Percentiles rank a stretch among this genome's conserved stretches.
These are phyloP conservation scores for Ophioceras dolichostomum DNA, from an alignment of 2,329 filamentous ascomycete genomes.

Conservation along the genomic window DNA sequence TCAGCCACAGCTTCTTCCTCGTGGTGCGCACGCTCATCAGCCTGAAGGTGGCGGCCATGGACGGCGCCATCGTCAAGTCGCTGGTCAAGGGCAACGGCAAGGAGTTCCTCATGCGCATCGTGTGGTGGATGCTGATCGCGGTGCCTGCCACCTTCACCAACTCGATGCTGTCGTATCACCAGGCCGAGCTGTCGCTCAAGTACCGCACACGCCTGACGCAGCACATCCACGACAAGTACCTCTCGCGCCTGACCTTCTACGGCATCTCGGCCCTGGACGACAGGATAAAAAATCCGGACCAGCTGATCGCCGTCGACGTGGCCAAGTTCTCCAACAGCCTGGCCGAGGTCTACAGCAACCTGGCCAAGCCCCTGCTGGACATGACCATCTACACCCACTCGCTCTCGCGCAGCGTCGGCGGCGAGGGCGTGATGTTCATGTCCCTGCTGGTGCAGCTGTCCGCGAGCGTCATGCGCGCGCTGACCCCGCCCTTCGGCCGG, in stretches of 20 bases:
- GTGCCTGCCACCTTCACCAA: slow-evolving; percentile 96
- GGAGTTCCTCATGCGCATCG: slow-evolving; percentile 76
- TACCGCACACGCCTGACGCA: slow-evolving; percentile 92
- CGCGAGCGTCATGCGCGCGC: slow-evolving; percentile 80
- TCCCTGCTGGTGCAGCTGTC: slow-evolving; percentile 85
- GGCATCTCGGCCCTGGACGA: slow-evolving; percentile 91
- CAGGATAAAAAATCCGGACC: slow-evolving; percentile 95
- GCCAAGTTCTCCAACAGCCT: slow-evolving; percentile 92
- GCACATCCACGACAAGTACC: slow-evolving; percentile 87
- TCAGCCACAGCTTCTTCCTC: slow-evolving; percentile 89
- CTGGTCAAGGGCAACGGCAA: slow-evolving; percentile 83
- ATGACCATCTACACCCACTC: slow-evolving; percentile 96
- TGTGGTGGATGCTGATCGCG: slow-evolving; percentile 98
- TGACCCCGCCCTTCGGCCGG: slow-evolving; percentile 93
- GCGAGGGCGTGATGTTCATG: slow-evolving; percentile 94
- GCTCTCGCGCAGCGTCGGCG: slow-evolving; percentile 86
- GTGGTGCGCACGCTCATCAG: slow-evolving; percentile 86
- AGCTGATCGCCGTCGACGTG: slow-evolving; percentile 93
- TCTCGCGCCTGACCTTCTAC: slow-evolving; percentile 97
- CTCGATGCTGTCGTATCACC: slow-evolving; percentile 96
- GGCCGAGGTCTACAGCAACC: slow-evolving; percentile 89
- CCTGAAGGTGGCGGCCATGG: slow-evolving; percentile 90
- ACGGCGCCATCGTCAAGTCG: slow-evolving; percentile 84
- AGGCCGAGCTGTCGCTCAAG: slow-evolving; percentile 84
- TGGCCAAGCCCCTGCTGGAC: slow-evolving; percentile 88